phyloP scores from a whole-genome alignment of 305 asterid species.

The Ilex paraguariensis region DNA sequence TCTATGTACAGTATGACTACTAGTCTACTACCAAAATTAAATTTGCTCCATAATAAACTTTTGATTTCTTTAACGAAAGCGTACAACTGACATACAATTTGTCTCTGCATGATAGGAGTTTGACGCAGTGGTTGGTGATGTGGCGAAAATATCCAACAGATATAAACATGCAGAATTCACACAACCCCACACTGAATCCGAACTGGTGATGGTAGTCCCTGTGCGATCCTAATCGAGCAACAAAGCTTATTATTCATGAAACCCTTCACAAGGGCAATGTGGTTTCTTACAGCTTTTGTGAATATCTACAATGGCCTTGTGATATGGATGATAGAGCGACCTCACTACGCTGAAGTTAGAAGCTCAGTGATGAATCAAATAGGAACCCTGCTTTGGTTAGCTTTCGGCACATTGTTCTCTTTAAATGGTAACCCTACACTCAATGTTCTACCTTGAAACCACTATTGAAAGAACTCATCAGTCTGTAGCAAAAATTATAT shows the following conservation, averaged over 20 bases:
- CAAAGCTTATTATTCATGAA: slow-evolving; percentile 30
- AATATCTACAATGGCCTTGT: slow-evolving; percentile 37
- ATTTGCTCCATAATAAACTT: too few species aligned
- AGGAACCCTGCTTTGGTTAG: slow-evolving; percentile 26
- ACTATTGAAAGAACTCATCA: too few species aligned
- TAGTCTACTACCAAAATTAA: too few species aligned
- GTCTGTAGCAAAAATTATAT: too few species aligned
- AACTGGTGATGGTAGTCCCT: slow-evolving; percentile 34
- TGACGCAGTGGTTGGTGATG: slow-evolving; percentile 29
- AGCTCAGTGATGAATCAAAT: slow-evolving; percentile 25
- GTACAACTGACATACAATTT: too few species aligned
- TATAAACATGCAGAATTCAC: slow-evolving; percentile 31
- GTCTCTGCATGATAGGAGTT: not conserved
- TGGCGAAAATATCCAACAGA: slow-evolving; percentile 22
- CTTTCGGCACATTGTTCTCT: slow-evolving; percentile 28
- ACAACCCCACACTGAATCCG: slow-evolving; percentile 33
- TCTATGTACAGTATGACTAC: too few species aligned
- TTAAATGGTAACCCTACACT: not conserved
- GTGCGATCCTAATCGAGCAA: slow-evolving; percentile 9
- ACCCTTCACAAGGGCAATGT: slow-evolving; percentile 41
- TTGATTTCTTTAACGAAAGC: too few species aligned
- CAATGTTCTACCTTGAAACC: too few species aligned
- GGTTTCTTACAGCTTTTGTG: slow-evolving; percentile 23
- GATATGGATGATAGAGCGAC: slow-evolving; percentile 37
- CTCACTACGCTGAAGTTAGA: slow-evolving; percentile 18